Conservation (phyloP, 352 stramenopile genomes). For the Pythium graminicola region DNA sequence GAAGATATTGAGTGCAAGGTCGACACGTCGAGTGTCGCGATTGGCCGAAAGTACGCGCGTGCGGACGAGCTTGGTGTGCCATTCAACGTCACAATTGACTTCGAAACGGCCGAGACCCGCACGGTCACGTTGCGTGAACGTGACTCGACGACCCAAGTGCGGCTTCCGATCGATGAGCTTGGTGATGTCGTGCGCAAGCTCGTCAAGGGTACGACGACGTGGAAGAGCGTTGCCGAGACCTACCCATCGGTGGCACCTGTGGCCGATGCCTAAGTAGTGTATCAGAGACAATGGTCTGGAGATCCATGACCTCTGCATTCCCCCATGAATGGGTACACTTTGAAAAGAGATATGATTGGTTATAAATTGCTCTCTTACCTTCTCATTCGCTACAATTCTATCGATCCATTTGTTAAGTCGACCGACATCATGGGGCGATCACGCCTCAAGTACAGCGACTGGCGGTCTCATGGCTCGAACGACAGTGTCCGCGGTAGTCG, state of each 20-base stretch:
- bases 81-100: constrained; percentile 98
- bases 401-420: neutral
- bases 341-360: neutral
- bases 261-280: constrained; percentile 13
- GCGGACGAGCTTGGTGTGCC: constrained; percentile 97
- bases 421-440: constrained; percentile 75
- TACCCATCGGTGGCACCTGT: constrained; percentile 69
- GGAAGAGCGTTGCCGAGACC: constrained; percentile 69
- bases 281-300: neutral
- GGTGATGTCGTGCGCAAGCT: constrained; percentile 78
- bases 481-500: constrained; percentile 20
- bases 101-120: constrained; percentile 89
- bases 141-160: constrained; percentile 96
- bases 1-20: constrained; percentile 86
- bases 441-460: constrained; percentile 58
- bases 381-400: neutral
- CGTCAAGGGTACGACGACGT: constrained; percentile 78
- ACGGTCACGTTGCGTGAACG: constrained; percentile 97
- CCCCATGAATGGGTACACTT: neutral
- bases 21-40: constrained; percentile 93
- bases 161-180: constrained; percentile 85
- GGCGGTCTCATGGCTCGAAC: constrained; percentile 38
- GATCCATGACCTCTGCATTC: no score
- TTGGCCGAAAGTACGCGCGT: constrained; percentile 96
- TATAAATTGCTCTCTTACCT: no score